Evolutionary conservation across 495 filamentous ascomycete genomes (phyloP), one percentile per base, ranked within the genome.

Genomic region (Neurospora sp.): DNA sequence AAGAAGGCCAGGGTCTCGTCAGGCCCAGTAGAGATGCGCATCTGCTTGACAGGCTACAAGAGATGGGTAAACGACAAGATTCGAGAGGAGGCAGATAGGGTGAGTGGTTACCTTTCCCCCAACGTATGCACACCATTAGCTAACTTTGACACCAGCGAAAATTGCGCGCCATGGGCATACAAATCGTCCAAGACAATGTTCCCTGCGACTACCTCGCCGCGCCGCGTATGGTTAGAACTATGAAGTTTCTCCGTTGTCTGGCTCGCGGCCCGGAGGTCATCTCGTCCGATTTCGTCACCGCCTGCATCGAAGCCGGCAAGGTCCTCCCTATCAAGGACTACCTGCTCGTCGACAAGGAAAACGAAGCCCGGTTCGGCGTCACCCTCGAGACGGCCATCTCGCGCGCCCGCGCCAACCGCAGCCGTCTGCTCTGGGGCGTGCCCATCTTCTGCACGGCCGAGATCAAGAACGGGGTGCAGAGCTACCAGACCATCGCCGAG

Each of bases 231-330:
- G 87, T 97, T 18, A 90, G 95, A 42, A 99, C 96, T 0, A 89
- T 91, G 72, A 99, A 99, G 77, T 99, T 99, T 78, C 90, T 98
- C 54, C 89, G 89, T 69, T 93, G 93, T 40, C 81, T 99, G 9
- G 94, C 96, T 14, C 88, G 87, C 74, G 93, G 89, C 1, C 92
- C 93, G 0, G 85, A 87, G 3, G 88, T 98, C 41, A 83, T 97
- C 44, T 88, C 87, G 48, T 90, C 90, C 0, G 87, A 89, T n/a
- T 99, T 92, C 82, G 87, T 98, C 72, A 91, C 93, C 38, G 84
- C 86, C 12, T 94, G 92, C 42, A 85, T 98, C 4, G 85, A 91
- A 74, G 80, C 82, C 5, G 83, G 82, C 46, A 76, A 84, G 76
- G 77, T 90, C 5, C 86, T 90, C 0, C 81, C 90, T 18, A 84